Evolutionary conservation across 768 basidiomycete species (phyloP).

Genomic region (Tricholomella constricta): DNA sequence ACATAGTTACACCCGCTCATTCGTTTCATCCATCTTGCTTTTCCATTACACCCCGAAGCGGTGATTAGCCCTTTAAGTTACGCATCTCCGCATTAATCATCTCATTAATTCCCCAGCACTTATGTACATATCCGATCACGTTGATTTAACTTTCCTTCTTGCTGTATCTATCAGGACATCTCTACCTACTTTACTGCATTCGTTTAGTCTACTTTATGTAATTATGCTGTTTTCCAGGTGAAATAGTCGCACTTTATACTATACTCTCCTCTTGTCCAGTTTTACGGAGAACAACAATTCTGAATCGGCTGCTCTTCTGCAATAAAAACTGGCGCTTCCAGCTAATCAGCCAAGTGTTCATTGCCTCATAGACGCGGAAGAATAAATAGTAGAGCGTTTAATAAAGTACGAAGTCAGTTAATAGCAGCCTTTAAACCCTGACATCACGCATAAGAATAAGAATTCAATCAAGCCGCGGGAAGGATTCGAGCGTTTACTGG

Average conservation of each 20-base stretch:
- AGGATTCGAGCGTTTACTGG: background rate
- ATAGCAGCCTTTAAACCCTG: background rate
- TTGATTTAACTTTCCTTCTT: conserved; percentile 24
- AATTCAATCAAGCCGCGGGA: background rate
- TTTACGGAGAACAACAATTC: background rate
- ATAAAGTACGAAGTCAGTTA: background rate
- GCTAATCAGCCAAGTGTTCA: background rate
- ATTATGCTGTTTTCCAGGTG: conserved; percentile 17
- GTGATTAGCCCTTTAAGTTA: conserved; percentile 31
- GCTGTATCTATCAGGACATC: conserved; percentile 20
- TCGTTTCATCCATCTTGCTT: conserved; percentile 41
- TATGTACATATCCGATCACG: conserved; percentile 34
- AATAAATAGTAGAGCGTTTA: background rate
- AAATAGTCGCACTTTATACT: background rate
- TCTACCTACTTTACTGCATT: conserved; percentile 25
- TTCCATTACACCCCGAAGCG: conserved; percentile 39
- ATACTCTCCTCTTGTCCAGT: background rate
- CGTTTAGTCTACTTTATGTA: conserved; percentile 24
- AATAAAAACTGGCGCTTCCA: background rate
- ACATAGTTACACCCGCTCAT: conserved; percentile 44
- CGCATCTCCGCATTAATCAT: conserved; percentile 34
- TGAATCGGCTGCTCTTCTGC: background rate
- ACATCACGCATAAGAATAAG: background rate
- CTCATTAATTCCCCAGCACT: conserved; percentile 36
- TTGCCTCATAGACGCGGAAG: background rate